phyloP scores from a whole-genome alignment of 1,284 basidiomycete species.

The Sporisorium scitamineum region DNA sequence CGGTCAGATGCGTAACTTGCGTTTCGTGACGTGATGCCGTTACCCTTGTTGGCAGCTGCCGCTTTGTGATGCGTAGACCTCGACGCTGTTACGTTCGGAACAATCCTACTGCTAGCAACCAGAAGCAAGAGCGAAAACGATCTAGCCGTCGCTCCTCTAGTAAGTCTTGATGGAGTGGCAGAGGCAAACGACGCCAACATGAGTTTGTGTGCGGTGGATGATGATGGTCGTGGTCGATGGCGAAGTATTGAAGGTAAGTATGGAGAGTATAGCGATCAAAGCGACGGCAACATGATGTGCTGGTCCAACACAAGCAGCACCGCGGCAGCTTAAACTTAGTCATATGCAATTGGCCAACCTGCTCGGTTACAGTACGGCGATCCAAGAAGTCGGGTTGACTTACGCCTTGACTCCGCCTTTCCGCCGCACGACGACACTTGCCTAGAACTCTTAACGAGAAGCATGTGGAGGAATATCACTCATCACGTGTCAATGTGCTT shows the following conservation, averaged over 20 bases:
- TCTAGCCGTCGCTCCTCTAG: slow-evolving; percentile 11
- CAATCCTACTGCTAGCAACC: background rate
- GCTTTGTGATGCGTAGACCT: slow-evolving; percentile 24
- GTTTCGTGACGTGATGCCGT: slow-evolving; percentile 23
- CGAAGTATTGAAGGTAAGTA: background rate
- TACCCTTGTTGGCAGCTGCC: slow-evolving; percentile 7
- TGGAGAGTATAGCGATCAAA: background rate
- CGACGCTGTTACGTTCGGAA: slow-evolving; percentile 3
- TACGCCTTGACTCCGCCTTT: no score
- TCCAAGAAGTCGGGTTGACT: background rate
- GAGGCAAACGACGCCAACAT: slow-evolving; percentile 22
- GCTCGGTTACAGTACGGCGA: background rate
- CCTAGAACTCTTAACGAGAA: background rate
- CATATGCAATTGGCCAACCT: background rate
- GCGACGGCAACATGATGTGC: slow-evolving; percentile 7
- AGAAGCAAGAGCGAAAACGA: slow-evolving; percentile 20
- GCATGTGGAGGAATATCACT: slow-evolving; percentile 36
- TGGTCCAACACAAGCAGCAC: background rate
- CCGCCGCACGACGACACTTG: background rate
- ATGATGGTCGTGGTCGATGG: background rate
- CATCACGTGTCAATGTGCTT: no score
- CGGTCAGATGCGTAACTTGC: slow-evolving; percentile 32
- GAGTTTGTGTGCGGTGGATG: background rate
- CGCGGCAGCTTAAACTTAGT: no score
- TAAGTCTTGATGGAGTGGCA: background rate